Conservation (phyloP, 2,329 filamentous ascomycete species). For the Blastomyces percursus region DNA sequence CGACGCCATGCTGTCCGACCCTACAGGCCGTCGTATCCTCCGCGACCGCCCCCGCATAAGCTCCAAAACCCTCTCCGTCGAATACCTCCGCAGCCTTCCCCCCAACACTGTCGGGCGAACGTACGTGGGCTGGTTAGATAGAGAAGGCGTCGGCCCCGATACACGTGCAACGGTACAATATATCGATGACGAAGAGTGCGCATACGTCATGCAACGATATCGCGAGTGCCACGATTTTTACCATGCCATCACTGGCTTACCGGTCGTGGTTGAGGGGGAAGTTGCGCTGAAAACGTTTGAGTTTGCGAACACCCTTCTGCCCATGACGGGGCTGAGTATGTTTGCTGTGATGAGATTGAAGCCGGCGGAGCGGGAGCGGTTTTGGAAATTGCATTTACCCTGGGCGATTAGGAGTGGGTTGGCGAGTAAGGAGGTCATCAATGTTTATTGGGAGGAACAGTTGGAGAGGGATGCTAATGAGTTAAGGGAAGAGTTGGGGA, state of each 20-base stretch:
- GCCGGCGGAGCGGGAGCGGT: constrained; percentile 51
- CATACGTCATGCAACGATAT: constrained; percentile 97
- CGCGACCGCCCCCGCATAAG: constrained; percentile 81
- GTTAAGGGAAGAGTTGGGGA: constrained; percentile 61
- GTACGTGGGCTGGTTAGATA: constrained; percentile 85
- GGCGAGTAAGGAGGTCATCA: constrained; percentile 68
- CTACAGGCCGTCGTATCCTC: constrained; percentile 82
- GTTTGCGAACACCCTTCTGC: constrained; percentile 85
- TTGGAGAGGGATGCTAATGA: constrained; percentile 71
- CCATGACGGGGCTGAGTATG: constrained; percentile 85
- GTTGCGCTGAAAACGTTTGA: constrained; percentile 97
- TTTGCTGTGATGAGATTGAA: constrained; percentile 59
- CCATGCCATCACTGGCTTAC: constrained; percentile 84
- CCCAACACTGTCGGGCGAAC: constrained; percentile 64
- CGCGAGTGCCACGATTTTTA: constrained; percentile 97
- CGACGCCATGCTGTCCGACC: constrained; percentile 73
- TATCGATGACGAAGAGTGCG: constrained; percentile 89
- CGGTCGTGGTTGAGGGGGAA: constrained; percentile 88
- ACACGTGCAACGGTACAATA: constrained; percentile 73
- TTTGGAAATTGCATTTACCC: constrained; percentile 57
- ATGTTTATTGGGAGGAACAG: constrained; percentile 96
- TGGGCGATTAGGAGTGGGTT: constrained; percentile 85
- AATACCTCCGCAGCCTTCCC: constrained; percentile 60
- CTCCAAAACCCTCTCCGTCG: constrained; percentile 56
- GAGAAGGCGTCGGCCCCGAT: constrained; percentile 86